Percentiles rank a stretch among this genome's conserved stretches.
Evolutionary conservation across 192 early-diverging fungal genomes (phyloP).

Genomic region (Paraglomus occultum): DNA sequence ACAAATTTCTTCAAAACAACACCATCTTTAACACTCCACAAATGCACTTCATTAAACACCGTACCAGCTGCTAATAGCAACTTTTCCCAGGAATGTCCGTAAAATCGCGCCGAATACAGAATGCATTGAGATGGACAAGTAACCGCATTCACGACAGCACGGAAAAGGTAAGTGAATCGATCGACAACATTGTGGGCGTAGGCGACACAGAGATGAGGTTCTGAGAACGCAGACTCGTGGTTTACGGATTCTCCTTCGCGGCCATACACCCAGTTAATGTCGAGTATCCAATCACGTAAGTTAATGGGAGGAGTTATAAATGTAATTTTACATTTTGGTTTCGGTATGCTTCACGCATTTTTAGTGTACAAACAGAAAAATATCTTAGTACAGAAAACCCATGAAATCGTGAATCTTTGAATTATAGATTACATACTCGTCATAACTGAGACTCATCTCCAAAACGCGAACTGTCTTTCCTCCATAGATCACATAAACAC

Average conservation of each 20-base stretch:
- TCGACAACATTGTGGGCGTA: slow-evolving; percentile 76
- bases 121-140: slow-evolving; percentile 71
- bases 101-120: slow-evolving; percentile 73
- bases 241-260: not conserved
- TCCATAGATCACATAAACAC: slow-evolving; percentile 40
- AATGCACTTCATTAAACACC: slow-evolving; percentile 77
- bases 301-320: not conserved
- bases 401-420: too few relatives aligned
- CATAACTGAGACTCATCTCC: too few relatives aligned
- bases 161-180: slow-evolving; percentile 46
- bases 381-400: too few relatives aligned
- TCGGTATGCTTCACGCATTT: too few relatives aligned
- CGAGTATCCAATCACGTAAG: not conserved
- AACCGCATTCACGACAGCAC: slow-evolving; percentile 36
- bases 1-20: slow-evolving; percentile 45
- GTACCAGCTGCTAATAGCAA: slow-evolving; percentile 73
- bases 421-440: too few relatives aligned
- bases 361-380: too few relatives aligned
- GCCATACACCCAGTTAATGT: not conserved
- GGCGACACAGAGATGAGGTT: slow-evolving; percentile 53
- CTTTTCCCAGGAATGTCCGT: slow-evolving; percentile 47
- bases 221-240: slow-evolving; percentile 3
- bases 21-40: slow-evolving; percentile 64
- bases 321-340: not conserved
- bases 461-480: slow-evolving; percentile 39